Evolutionary conservation across 129 eudicot genomes (phyloP).

Genomic region (Lactuca sativa): DNA sequence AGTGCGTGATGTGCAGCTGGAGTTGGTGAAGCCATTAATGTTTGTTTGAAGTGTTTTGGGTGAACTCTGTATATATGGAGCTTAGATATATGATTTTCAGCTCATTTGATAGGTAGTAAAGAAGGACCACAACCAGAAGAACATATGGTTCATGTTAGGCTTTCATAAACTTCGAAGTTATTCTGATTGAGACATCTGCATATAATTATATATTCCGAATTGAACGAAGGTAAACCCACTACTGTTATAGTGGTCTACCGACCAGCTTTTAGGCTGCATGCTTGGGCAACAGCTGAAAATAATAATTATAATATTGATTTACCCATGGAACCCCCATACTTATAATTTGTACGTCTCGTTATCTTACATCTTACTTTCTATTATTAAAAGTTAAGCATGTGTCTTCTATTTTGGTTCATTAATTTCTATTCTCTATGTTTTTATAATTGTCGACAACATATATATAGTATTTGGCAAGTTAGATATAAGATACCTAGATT

Average conservation of each 20-base stretch:
- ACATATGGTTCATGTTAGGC: background rate
- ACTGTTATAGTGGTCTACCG: constrained; percentile 2
- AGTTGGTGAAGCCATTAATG: constrained; percentile 23
- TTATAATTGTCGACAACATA: too few relatives aligned
- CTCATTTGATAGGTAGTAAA: background rate
- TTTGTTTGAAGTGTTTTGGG: constrained; percentile 48
- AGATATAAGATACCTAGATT: too few relatives aligned
- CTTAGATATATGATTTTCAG: background rate
- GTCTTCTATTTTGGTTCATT: too few relatives aligned
- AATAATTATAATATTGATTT: background rate
- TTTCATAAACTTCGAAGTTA: background rate
- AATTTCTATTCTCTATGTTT: too few relatives aligned
- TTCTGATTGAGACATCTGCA: background rate
- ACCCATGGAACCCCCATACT: constrained; percentile 11
- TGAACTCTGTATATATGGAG: constrained; percentile 35
- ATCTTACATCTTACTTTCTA: too few relatives aligned
- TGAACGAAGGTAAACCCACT: constrained; percentile 2
- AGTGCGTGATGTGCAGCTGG: constrained; percentile 28
- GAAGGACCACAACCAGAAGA: constrained; percentile 28
- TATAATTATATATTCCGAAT: constrained; percentile 5
- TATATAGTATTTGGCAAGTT: too few relatives aligned
- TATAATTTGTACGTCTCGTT: too few relatives aligned
- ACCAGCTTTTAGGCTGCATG: constrained; percentile 10
- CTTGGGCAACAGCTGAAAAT: background rate
- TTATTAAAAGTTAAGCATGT: too few relatives aligned